Evolutionary conservation across 306 rosid genomes (phyloP).

Genomic region (Dicorynia guianensis): DNA sequence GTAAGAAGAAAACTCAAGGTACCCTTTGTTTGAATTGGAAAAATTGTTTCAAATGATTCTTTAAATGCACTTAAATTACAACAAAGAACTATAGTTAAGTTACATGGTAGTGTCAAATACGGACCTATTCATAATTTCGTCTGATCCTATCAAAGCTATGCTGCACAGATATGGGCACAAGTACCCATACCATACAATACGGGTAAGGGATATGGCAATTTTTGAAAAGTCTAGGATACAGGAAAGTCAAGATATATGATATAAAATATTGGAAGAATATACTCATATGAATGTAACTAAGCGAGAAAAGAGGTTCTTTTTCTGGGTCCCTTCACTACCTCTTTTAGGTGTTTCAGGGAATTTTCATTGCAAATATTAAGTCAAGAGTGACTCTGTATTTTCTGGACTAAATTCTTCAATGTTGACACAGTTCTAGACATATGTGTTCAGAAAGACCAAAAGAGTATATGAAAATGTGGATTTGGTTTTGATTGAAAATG

Average conservation of each 20-base stretch:
- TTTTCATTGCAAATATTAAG: too few relatives aligned
- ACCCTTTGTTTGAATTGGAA: constrained; percentile 6
- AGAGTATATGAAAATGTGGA: constrained; percentile 1
- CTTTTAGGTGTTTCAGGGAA: too few relatives aligned
- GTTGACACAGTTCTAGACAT: constrained; percentile 25
- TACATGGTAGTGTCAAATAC: constrained; percentile 15
- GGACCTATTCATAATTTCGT: neutral
- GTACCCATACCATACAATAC: too few relatives aligned
- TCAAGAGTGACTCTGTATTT: too few relatives aligned
- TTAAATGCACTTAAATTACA: neutral
- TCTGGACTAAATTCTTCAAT: neutral
- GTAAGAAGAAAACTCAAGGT: neutral
- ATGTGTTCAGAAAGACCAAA: constrained; percentile 10
- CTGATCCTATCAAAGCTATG: neutral
- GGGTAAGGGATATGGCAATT: too few relatives aligned
- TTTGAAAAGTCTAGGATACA: too few relatives aligned
- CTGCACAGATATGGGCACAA: too few relatives aligned
- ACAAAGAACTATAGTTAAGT: neutral
- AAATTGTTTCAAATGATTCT: neutral
- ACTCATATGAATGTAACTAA: too few relatives aligned
- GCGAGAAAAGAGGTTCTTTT: too few relatives aligned
- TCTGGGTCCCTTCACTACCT: too few relatives aligned
- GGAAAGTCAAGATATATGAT: too few relatives aligned
- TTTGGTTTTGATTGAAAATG: constrained; percentile 9
- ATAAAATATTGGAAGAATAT: too few relatives aligned